Evolutionary conservation across 768 basidiomycete species (phyloP).

Genomic region (Macrolepiota albuminosa): DNA sequence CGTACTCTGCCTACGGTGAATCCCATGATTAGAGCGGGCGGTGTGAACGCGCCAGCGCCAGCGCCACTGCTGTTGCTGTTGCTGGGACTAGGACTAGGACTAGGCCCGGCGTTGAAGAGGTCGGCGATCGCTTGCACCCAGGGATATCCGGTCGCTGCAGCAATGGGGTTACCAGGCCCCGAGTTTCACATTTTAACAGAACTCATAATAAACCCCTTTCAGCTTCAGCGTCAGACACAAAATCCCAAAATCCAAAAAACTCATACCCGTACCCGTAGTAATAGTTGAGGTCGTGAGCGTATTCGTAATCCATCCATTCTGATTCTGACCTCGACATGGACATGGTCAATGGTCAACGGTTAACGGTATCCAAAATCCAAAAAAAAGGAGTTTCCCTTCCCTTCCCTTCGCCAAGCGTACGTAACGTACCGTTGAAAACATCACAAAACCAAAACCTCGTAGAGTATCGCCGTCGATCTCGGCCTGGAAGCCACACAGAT

Average conservation of each 20-base stretch:
- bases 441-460: conserved; percentile 29
- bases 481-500: conserved; percentile 36
- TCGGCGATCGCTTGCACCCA: conserved; percentile 35
- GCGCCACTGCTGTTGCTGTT: conserved; percentile 18
- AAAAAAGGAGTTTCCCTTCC: not conserved
- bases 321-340: conserved; percentile 16
- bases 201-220: not conserved
- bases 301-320: conserved; percentile 42
- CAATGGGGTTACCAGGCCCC: conserved; percentile 40
- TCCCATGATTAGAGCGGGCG: conserved; percentile 37
- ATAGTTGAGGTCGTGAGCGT: conserved; percentile 41
- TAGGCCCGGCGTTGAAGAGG: conserved; percentile 29
- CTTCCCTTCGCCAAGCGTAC: no score
- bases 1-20: conserved; percentile 28
- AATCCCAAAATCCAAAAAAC: not conserved
- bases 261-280: conserved; percentile 42
- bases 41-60: conserved; percentile 15
- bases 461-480: conserved; percentile 31
- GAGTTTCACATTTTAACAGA: conserved; percentile 20
- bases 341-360: not conserved
- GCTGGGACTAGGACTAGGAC: conserved; percentile 4
- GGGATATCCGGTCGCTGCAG: conserved; percentile 33
- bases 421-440: conserved; percentile 33
- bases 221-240: not conserved
- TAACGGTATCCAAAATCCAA: not conserved